These are phyloP conservation scores for Ustilago curta DNA, from an alignment of 1,284 basidiomycete species.

Conservation along the genomic window DNA sequence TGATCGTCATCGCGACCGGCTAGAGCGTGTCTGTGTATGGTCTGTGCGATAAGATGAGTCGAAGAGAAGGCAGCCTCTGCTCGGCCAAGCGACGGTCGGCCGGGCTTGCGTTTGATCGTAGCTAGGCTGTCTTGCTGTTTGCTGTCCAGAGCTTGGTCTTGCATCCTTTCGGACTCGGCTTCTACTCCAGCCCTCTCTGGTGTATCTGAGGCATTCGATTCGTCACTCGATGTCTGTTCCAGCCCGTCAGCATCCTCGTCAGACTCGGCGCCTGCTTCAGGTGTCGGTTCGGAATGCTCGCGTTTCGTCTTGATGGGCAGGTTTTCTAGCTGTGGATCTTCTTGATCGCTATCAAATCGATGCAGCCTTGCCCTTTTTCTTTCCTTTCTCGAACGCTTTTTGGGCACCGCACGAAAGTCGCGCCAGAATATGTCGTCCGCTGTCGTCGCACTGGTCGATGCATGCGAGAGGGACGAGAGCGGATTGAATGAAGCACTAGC, in stretches of 20 bases:
- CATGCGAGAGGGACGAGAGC: constrained; percentile 21
- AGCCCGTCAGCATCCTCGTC: constrained; percentile 17
- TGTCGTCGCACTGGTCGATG: not conserved
- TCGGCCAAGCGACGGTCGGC: not conserved
- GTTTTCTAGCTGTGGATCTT: not conserved
- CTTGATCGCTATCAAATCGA: constrained; percentile 23
- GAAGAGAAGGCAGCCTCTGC: constrained; percentile 5
- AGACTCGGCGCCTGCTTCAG: not conserved
- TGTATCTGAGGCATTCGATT: constrained; percentile 3
- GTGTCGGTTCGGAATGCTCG: not conserved
- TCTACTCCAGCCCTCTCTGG: not conserved
- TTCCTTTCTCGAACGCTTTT: not conserved
- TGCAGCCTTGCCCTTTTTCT: constrained; percentile 20
- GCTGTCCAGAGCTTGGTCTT: not conserved
- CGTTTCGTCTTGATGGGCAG: constrained; percentile 9
- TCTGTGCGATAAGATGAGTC: constrained; percentile 15
- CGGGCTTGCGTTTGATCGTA: not conserved
- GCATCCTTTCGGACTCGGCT: not conserved
- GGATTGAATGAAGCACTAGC: constrained; percentile 9
- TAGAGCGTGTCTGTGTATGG: constrained; percentile 16
- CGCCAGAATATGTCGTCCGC: constrained; percentile 34
- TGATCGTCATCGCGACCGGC: not conserved
- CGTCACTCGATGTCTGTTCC: constrained; percentile 18
- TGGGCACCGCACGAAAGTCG: constrained; percentile 10
- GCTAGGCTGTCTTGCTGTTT: not conserved